A percentile compares a stretch with the other conserved stretches of the same genome.
These are phyloP conservation scores for Gossypium turneri DNA, from an alignment of 345 rosid species.

Conservation along the genomic window DNA sequence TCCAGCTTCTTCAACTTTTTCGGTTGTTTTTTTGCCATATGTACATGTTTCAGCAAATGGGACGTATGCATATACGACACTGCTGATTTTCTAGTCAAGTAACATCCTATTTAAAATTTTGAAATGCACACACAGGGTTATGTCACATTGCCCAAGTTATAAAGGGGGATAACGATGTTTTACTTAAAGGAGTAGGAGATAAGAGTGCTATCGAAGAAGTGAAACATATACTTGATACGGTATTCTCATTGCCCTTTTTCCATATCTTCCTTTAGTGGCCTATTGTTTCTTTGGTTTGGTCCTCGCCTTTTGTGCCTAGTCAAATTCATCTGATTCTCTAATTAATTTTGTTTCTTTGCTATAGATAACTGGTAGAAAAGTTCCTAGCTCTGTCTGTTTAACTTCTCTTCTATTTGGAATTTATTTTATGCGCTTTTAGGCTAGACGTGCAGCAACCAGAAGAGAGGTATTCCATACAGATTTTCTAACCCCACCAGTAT, in stretches of 20 bases:
- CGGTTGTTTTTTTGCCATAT: not conserved
- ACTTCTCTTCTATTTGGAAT: not conserved
- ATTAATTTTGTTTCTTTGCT: not conserved
- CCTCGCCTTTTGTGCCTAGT: not conserved
- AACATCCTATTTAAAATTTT: slow-evolving; percentile 4
- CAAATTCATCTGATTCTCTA: not conserved
- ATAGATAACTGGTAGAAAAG: not conserved
- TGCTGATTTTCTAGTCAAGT: not conserved
- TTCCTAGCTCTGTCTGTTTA: not conserved
- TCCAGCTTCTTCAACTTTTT: not conserved
- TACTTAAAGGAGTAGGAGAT: slow-evolving; percentile 60
- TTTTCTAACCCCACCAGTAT: slow-evolving; percentile 82
- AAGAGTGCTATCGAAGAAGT: slow-evolving; percentile 58
- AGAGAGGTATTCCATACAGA: slow-evolving; percentile 67
- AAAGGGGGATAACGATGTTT: slow-evolving; percentile 52
- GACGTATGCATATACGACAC: not conserved
- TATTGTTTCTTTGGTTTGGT: not conserved
- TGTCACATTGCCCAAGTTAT: slow-evolving; percentile 58
- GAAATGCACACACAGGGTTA: slow-evolving; percentile 41
- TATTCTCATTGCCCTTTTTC: slow-evolving; percentile 18
- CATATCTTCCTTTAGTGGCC: not conserved
- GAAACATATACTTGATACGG: slow-evolving; percentile 75
- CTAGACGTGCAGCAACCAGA: slow-evolving; percentile 61
- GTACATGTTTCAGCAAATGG: not conserved
- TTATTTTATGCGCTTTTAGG: slow-evolving; percentile 34